Conservation (phyloP, 129 eudicot species). For the Heracleum sosnowskyi region DNA sequence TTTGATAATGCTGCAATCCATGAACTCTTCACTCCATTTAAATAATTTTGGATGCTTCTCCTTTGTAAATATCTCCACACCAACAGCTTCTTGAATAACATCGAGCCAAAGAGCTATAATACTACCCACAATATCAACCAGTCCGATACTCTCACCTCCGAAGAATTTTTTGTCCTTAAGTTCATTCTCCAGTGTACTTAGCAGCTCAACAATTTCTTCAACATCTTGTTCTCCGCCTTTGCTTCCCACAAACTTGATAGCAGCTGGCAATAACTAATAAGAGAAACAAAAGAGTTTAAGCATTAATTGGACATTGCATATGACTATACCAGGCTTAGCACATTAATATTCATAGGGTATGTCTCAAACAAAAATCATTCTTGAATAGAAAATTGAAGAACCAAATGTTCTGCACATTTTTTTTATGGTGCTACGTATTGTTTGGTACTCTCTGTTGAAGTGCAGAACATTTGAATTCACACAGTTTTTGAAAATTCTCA, state of each 20-base stretch:
- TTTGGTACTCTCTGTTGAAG: too few species aligned
- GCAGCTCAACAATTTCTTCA: constrained; percentile 16
- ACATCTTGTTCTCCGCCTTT: constrained; percentile 17
- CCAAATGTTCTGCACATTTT: too few species aligned
- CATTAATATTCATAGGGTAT: too few species aligned
- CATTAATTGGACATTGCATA: background rate
- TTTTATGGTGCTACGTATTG: too few species aligned
- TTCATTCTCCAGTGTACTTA: background rate
- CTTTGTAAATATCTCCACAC: background rate
- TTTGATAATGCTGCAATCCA: constrained; percentile 13
- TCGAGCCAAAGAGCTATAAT: constrained; percentile 18
- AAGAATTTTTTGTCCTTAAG: background rate
- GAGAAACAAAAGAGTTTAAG: background rate
- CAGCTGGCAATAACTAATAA: background rate
- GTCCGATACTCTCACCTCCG: constrained; percentile 6
- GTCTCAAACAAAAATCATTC: too few species aligned
- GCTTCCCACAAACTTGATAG: background rate
- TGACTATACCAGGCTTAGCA: too few species aligned
- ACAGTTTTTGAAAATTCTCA: too few species aligned
- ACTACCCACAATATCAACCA: background rate
- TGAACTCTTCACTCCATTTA: constrained; percentile 13
- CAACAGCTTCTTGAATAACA: constrained; percentile 10
- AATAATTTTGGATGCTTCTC: constrained; percentile 15
- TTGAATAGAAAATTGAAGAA: too few species aligned
- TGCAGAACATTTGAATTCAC: too few species aligned